Conservation (phyloP, 371 early-diverging fungal genomes). For the Mortierella sp. region DNA sequence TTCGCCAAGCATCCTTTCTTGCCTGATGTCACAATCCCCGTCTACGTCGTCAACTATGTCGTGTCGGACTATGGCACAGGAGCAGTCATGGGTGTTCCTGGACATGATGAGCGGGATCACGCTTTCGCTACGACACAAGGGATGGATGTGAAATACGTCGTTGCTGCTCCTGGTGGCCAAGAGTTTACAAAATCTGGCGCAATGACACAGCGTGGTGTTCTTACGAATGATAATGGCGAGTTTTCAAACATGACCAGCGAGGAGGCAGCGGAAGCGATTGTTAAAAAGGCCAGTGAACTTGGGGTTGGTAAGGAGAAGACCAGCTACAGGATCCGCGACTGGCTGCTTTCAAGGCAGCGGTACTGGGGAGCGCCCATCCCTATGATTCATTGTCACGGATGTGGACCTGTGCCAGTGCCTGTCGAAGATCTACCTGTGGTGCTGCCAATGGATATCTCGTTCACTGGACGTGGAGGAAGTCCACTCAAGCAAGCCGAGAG, state of each 20-base stretch:
- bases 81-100: slow-evolving; percentile 91
- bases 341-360: slow-evolving; percentile 98
- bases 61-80: slow-evolving; percentile 85
- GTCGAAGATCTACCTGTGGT: slow-evolving; percentile 82
- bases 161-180: slow-evolving; percentile 29
- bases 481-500: slow-evolving; percentile 69
- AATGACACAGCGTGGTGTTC: slow-evolving; percentile 67
- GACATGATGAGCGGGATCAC: slow-evolving; percentile 83
- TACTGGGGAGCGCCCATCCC: slow-evolving; percentile 99
- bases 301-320: slow-evolving; percentile 66
- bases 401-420: slow-evolving; percentile 90
- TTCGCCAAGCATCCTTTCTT: slow-evolving; percentile 73
- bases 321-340: slow-evolving; percentile 91
- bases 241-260: slow-evolving; percentile 68
- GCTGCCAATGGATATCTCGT: slow-evolving; percentile 72
- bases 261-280: slow-evolving; percentile 69
- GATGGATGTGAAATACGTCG: slow-evolving; percentile 28
- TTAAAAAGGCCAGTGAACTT: slow-evolving; percentile 59
- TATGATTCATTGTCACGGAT: slow-evolving; percentile 86
- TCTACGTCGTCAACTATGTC: slow-evolving; percentile 84
- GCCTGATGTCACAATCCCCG: slow-evolving; percentile 67
- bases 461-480: slow-evolving; percentile 79
- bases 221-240: slow-evolving; percentile 64
- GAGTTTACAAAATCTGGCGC: slow-evolving; percentile 18
- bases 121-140: slow-evolving; percentile 63